Percentiles rank a stretch among this genome's conserved stretches.
Conservation (phyloP, 768 basidiomycete genomes). For the Panus rudis region DNA sequence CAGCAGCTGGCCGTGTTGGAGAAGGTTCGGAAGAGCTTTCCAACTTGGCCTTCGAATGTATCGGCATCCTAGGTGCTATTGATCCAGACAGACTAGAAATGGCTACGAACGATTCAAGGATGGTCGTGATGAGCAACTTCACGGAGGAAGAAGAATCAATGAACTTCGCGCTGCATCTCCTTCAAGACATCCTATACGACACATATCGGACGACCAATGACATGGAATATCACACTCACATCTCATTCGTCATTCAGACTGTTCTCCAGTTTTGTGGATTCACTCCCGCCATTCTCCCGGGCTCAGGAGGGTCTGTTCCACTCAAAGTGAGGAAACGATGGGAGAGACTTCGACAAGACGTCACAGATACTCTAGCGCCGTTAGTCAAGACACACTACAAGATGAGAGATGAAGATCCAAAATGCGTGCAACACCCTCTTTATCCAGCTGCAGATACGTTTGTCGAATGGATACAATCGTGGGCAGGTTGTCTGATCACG, state of each 20-base stretch:
- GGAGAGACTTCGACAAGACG: constrained; percentile 73
- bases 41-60: constrained; percentile 77
- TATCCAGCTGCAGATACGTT: constrained; percentile 76
- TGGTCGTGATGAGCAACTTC: constrained; percentile 78
- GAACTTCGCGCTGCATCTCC: constrained; percentile 78
- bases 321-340: constrained; percentile 70
- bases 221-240: constrained; percentile 80
- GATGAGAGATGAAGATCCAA: constrained; percentile 20
- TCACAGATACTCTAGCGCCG: constrained; percentile 80
- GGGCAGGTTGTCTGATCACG: constrained; percentile 77
- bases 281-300: constrained; percentile 62
- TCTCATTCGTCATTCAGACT: constrained; percentile 91
- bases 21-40: constrained; percentile 65
- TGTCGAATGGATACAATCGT: constrained; percentile 92
- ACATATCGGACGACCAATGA: constrained; percentile 93
- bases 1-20: constrained; percentile 69
- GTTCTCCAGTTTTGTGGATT: constrained; percentile 84
- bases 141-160: constrained; percentile 69
- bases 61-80: constrained; percentile 86
- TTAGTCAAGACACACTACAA: constrained; percentile 67
- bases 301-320: constrained; percentile 40
- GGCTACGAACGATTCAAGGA: constrained; percentile 45
- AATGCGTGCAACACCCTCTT: constrained; percentile 56
- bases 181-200: constrained; percentile 77
- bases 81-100: constrained; percentile 92